phyloP scores from a whole-genome alignment of 2,329 filamentous ascomycete species.

The Sclerotinia glacialis region DNA sequence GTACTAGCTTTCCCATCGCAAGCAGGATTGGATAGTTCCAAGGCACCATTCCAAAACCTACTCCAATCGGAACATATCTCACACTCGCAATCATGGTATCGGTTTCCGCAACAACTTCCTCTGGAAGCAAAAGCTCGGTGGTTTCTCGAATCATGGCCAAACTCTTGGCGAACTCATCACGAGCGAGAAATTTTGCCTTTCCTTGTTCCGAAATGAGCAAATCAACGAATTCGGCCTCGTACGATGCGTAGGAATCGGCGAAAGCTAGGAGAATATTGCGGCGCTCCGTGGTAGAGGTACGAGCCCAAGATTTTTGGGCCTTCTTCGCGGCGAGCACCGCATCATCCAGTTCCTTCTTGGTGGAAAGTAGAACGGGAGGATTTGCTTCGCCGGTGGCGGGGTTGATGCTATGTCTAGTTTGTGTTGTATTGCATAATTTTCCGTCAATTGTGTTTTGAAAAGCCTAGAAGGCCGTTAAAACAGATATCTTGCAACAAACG shows the following conservation, averaged over 20 bases:
- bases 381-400: conserved; percentile 24
- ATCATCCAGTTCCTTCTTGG: conserved; percentile 45
- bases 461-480: not conserved
- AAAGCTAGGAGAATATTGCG: conserved; percentile 38
- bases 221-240: conserved; percentile 9
- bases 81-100: conserved; percentile 42
- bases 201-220: conserved; percentile 50
- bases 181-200: conserved; percentile 43
- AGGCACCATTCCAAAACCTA: conserved; percentile 54
- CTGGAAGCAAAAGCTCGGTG: conserved; percentile 10
- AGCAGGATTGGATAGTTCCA: conserved; percentile 57
- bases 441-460: conserved; percentile 21
- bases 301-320: conserved; percentile 49
- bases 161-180: conserved; percentile 24
- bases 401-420: conserved; percentile 23
- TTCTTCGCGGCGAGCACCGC: conserved; percentile 47
- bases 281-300: conserved; percentile 45
- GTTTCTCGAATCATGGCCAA: conserved; percentile 20
- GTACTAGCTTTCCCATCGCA: conserved; percentile 49
- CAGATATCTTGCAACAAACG: not conserved
- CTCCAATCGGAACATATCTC: conserved; percentile 47
- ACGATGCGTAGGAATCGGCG: conserved; percentile 43
- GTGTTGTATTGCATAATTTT: not conserved
- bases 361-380: conserved; percentile 43
- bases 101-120: conserved; percentile 21